Conservation (phyloP, 208 protist species). For the Crithidia bombi region DNA sequence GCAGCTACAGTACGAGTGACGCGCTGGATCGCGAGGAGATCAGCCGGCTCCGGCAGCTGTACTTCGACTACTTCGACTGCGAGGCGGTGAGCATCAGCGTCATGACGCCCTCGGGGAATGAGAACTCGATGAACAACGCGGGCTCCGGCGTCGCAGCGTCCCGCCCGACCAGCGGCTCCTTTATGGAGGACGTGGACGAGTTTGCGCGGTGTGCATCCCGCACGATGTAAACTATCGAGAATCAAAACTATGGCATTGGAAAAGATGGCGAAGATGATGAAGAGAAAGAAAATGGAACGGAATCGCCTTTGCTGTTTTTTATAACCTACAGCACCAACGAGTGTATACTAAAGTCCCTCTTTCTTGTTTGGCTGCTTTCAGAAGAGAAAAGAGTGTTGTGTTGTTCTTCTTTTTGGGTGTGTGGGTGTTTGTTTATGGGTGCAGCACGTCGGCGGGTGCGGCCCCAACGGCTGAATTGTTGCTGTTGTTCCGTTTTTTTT, state of each 20-base stretch:
- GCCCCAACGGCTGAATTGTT: too few relatives aligned
- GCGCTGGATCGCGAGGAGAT: constrained; percentile 70
- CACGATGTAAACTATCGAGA: constrained; percentile 25
- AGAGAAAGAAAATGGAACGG: neutral
- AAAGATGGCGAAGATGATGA: too few relatives aligned
- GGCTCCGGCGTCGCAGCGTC: neutral
- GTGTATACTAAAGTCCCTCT: too few relatives aligned
- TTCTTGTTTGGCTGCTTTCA: too few relatives aligned
- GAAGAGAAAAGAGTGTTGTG: too few relatives aligned
- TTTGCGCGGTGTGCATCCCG: constrained; percentile 32
- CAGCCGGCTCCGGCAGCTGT: constrained; percentile 76
- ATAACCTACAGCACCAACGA: too few relatives aligned
- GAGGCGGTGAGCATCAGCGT: constrained; percentile 57
- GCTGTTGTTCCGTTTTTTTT: too few relatives aligned
- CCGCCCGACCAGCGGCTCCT: constrained; percentile 13
- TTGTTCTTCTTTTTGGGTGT: too few relatives aligned
- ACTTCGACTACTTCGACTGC: constrained; percentile 92
- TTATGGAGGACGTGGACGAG: constrained; percentile 15
- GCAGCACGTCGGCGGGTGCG: too few relatives aligned
- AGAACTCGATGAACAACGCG: constrained; percentile 19
- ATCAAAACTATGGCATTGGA: too few relatives aligned
- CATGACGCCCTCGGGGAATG: constrained; percentile 10
- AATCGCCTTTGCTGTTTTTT: too few relatives aligned
- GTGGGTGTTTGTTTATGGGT: too few relatives aligned
- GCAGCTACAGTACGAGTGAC: constrained; percentile 41